Evolutionary conservation across 169 alveolate genomes (phyloP).

Genomic region (Cryptosporidium viatorum): DNA sequence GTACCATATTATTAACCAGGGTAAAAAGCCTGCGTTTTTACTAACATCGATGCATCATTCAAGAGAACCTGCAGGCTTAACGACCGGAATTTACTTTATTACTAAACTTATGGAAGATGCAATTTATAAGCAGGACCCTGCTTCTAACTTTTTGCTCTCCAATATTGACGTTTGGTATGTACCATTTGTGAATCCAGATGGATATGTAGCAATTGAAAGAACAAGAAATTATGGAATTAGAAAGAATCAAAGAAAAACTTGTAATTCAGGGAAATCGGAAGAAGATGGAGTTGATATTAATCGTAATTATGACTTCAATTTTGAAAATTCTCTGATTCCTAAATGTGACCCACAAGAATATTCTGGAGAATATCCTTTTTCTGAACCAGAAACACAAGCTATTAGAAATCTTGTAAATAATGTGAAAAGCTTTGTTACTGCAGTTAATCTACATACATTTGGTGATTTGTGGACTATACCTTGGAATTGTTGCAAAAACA

Average conservation of each 20-base stretch:
- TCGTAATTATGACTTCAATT: conserved; percentile 67
- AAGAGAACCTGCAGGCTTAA: conserved; percentile 57
- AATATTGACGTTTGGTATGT: conserved; percentile 53
- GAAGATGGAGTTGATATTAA: conserved; percentile 76
- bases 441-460: conserved; percentile 76
- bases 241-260: conserved; percentile 72
- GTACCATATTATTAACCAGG: not conserved
- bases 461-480: conserved; percentile 79
- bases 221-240: conserved; percentile 35
- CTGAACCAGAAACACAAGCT: conserved; percentile 80
- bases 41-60: conserved; percentile 67
- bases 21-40: conserved; percentile 41
- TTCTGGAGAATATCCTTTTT: conserved; percentile 76
- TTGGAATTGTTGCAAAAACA: conserved; percentile 77
- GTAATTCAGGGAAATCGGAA: conserved; percentile 27
- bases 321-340: not conserved
- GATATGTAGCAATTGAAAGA: conserved; percentile 75
- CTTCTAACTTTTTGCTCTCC: conserved; percentile 12
- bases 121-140: not conserved
- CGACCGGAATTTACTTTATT: conserved; percentile 60
- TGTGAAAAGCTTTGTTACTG: conserved; percentile 34
- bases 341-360: conserved; percentile 77
- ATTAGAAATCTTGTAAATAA: conserved; percentile 24
- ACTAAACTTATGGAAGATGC: conserved; percentile 40
- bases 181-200: conserved; percentile 79